Base-by-base conservation (phyloP, 1,284 basidiomycete species). In the Kalmanozyma brasiliensis region DNA sequence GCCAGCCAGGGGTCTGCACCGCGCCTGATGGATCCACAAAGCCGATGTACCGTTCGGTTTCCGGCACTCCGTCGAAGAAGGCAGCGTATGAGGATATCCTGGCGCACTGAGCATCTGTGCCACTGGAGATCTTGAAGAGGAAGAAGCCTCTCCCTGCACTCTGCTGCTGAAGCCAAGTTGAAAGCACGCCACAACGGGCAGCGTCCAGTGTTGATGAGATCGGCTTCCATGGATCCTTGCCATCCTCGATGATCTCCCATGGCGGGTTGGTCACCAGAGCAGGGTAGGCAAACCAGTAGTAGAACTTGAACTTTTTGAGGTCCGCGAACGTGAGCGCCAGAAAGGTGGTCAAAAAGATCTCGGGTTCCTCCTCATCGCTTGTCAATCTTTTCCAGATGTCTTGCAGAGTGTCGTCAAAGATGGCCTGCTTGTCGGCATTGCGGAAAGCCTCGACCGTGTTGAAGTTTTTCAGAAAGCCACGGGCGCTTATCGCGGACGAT, bases 361-460 rank as follows among this genome's bases (percentile, higher is more conserved):
- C 62, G 47, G 75, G 73, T 9, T 72, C 59, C 24, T 59, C 26
- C 8, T 60, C 37, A n/a, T 40, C 36, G 36, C 22, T 37, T 16
- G 29, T 13, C 11, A 74, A 33, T 3, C 59, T 46, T 20, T 49
- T 36, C 73, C 73, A 64, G 37, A 71, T 62, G 29, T 44, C 38
- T 42, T 45, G 53, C 2, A 71, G 53, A n/a, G 66, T 49, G 8
- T 44, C 42, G 52, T 77, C 67, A 82, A 98, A 93, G 8, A 96
- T 82, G 14, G 87, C 87, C 20, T 89, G 88, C 85, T 98, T 98
- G 76, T 97, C 92, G 1, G 89, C 89, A 2, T 87, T 87, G 77
- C 91, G 94, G 85, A 98, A 98, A 13, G 96, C 93, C 75, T 98
- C 94, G 73, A 98, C 89, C 2, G 96, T 98, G 80, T 98, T 98